phyloP scores from a whole-genome alignment of 139 green algal species.

The Nannochloris sp. region DNA sequence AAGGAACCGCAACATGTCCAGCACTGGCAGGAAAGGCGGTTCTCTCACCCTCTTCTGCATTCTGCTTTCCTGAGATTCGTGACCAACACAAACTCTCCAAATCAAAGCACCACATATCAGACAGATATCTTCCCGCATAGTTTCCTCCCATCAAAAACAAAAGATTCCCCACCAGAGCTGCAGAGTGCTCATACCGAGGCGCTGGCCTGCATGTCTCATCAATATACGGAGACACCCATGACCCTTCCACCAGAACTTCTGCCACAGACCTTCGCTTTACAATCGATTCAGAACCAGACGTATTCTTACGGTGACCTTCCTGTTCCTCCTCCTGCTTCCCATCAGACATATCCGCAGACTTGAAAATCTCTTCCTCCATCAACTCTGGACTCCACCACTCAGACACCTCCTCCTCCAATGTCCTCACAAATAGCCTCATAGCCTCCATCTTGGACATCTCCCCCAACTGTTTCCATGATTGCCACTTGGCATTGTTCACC shows the following conservation, averaged over 20 bases:
- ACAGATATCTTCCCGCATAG: slow-evolving; percentile 78
- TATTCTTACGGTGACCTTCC: not conserved
- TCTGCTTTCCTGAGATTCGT: slow-evolving; percentile 1
- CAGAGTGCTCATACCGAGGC: slow-evolving; percentile 76
- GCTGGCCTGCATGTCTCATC: slow-evolving; percentile 15
- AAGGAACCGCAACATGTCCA: slow-evolving; percentile 44
- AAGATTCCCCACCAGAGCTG: slow-evolving; percentile 44
- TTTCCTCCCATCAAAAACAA: slow-evolving; percentile 82
- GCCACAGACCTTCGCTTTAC: slow-evolving; percentile 21
- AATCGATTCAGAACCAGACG: not conserved
- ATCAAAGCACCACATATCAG: slow-evolving; percentile 77
- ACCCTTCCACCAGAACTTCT: slow-evolving; percentile 34
- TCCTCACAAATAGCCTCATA: slow-evolving; percentile 89
- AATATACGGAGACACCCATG: slow-evolving; percentile 34
- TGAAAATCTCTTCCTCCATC: not conserved
- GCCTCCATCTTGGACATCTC: slow-evolving; percentile 77
- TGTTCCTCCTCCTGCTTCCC: not conserved
- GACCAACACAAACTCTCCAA: slow-evolving; percentile 62
- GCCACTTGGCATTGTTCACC: slow-evolving; percentile 76
- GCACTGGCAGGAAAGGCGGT: slow-evolving; percentile 37
- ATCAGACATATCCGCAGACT: not conserved
- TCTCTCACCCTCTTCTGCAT: not conserved
- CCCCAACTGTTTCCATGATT: slow-evolving; percentile 69
- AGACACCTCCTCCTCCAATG: slow-evolving; percentile 69
- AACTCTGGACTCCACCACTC: slow-evolving; percentile 40